These are phyloP conservation scores for Carpinus fangiana DNA, from an alignment of 306 rosid species.

Conservation along the genomic window DNA sequence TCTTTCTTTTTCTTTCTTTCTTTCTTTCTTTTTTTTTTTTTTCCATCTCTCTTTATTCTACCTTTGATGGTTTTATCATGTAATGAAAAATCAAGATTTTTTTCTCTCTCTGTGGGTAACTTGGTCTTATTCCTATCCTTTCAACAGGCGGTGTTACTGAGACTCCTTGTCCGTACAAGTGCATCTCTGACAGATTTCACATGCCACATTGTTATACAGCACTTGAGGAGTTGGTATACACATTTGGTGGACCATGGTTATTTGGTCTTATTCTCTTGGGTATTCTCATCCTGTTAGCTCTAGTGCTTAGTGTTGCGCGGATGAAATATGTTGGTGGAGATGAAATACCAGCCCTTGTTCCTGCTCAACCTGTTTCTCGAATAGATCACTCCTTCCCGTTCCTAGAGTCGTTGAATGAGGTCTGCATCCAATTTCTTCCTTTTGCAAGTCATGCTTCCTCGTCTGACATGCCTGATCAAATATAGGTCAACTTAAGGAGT, in stretches of 20 bases:
- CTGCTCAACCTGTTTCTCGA: slow-evolving; percentile 72
- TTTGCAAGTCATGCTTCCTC: slow-evolving; percentile 20
- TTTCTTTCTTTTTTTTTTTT: background rate
- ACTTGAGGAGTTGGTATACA: slow-evolving; percentile 57
- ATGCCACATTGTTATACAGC: slow-evolving; percentile 62
- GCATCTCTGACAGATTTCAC: slow-evolving; percentile 56
- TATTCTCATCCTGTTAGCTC: slow-evolving; percentile 74
- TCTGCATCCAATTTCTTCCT: slow-evolving; percentile 36
- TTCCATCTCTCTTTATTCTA: background rate
- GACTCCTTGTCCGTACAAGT: slow-evolving; percentile 57
- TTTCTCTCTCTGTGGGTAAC: background rate
- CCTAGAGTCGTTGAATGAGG: slow-evolving; percentile 96
- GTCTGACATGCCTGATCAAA: background rate
- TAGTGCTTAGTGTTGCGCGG: slow-evolving; percentile 90
- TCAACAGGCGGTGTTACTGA: slow-evolving; percentile 53
- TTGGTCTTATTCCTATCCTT: slow-evolving; percentile 4
- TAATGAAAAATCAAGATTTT: background rate
- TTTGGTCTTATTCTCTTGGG: slow-evolving; percentile 63
- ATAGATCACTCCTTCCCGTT: slow-evolving; percentile 90
- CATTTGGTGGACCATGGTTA: slow-evolving; percentile 66
- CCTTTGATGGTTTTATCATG: slow-evolving; percentile 2
- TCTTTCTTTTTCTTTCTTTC: background rate
- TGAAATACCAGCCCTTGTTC: slow-evolving; percentile 57
- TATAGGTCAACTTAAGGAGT: slow-evolving; percentile 11
- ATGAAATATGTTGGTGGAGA: slow-evolving; percentile 78